Evolutionary conservation across 257 asterid genomes (phyloP), one percentile per base, ranked within the genome.

Genomic region (Penstemon newberryi): DNA sequence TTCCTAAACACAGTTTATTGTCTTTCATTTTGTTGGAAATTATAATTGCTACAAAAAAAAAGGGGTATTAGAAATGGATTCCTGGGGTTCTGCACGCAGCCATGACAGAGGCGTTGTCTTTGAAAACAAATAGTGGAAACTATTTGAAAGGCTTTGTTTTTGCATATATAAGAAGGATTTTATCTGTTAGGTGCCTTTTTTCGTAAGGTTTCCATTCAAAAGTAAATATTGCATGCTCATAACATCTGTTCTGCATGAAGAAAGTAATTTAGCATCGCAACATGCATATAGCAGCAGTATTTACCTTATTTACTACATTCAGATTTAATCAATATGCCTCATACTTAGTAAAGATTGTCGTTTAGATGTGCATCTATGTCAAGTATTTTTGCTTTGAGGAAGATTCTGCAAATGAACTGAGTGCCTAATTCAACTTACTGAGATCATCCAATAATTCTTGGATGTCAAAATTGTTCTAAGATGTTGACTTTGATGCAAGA

Each of bases 391-490:
- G 15, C 11, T 9, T 57, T 57, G 11, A 37, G 41, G 12, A 36
- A 60, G 50, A n/a, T 60, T 60, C 50, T 41, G 13, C 33, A 13
- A 8, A 42, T 54, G 57, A 47, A 47, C 37, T 63, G 57, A 7
- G 8, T 63, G 57, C n/a, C 11, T 33, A 51, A 7, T 70, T 56
- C 55, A 11, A n/a, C 8, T 4, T 15, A 63, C 7, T 54, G 41
- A 36, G n/a, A 5, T 12, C 12, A 13, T 65, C 49, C 19, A 6
- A 47, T 25, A 64, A 38, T 65, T 6, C 55, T 19, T 56, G 45
- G 55, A 65, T 25, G 56, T n/a, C 63, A 57, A 50, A 25, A 49
- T 41, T 40, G 25, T 18, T 56, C 44, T 18, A 49, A 51, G 67
- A 18, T 49, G 19, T 45, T 47, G 40, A 51, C 39, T 19, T 7